These are phyloP conservation scores for Rasamsonia emersonii DNA, from an alignment of 2,329 filamentous ascomycete species.

Conservation along the genomic window DNA sequence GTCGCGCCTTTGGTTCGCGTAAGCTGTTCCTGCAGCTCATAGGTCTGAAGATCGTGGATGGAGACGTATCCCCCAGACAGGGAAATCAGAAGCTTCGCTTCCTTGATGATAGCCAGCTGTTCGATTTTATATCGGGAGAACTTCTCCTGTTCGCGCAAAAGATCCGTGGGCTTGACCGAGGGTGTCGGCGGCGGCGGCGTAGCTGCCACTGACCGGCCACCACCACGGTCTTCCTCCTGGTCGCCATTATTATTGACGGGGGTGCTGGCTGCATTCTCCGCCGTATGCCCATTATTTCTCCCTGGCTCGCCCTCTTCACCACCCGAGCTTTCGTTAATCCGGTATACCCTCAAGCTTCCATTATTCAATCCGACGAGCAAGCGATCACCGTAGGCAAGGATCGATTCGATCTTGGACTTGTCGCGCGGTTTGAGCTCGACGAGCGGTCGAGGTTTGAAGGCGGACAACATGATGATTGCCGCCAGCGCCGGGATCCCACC, in stretches of 20 bases:
- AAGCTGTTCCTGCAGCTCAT: slow-evolving; percentile 71
- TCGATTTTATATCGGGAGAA: slow-evolving; percentile 87
- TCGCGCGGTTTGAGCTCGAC: slow-evolving; percentile 94
- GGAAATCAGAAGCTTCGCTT: slow-evolving; percentile 83
- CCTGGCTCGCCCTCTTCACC: slow-evolving; percentile 31
- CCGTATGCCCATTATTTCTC: slow-evolving; percentile 8
- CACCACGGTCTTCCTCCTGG: slow-evolving; percentile 5
- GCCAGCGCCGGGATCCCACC: slow-evolving; percentile 9
- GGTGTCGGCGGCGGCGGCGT: slow-evolving; percentile 8
- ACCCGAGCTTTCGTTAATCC: slow-evolving; percentile 60
- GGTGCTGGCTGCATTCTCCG: slow-evolving; percentile 9
- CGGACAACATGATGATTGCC: slow-evolving; percentile 70
- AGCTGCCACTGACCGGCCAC: too few relatives aligned
- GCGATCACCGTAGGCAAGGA: slow-evolving; percentile 86
- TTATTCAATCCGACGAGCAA: slow-evolving; percentile 87
- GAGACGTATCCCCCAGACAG: slow-evolving; percentile 84
- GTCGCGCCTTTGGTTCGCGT: slow-evolving; percentile 78
- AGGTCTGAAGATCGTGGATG: slow-evolving; percentile 80
- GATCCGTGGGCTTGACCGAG: slow-evolving; percentile 58
- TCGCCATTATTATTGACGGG: slow-evolving; percentile 9
- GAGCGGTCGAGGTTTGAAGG: slow-evolving; percentile 91
- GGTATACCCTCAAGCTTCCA: slow-evolving; percentile 80
- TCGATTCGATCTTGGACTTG: slow-evolving; percentile 94
- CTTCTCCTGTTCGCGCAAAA: slow-evolving; percentile 85
- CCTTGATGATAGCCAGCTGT: slow-evolving; percentile 91